phyloP scores from a whole-genome alignment of 306 rosid species.

The Vachellia pachyceras region DNA sequence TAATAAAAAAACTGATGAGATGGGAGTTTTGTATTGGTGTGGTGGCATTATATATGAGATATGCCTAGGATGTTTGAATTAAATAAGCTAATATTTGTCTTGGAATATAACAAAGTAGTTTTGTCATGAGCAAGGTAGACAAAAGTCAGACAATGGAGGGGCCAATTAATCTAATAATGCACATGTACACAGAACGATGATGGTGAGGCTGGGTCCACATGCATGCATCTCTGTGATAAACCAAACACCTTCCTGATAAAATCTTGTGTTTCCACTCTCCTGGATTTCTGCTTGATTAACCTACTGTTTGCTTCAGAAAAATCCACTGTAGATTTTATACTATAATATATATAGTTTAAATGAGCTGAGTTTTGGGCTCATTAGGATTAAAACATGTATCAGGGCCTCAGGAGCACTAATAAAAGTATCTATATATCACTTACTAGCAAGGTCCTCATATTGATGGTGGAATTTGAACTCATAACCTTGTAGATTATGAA shows the following conservation, averaged over 20 bases:
- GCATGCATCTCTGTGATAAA: not conserved
- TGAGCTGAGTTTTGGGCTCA: no score
- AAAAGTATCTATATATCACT: no score
- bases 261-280: not conserved
- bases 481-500: no score
- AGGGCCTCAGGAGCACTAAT: no score
- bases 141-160: not conserved
- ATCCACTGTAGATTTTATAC: no score
- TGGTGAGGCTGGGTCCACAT: not conserved
- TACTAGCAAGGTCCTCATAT: no score
- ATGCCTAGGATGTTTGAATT: not conserved
- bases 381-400: no score
- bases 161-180: not conserved
- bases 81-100: not conserved
- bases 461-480: no score
- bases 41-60: not conserved
- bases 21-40: no score
- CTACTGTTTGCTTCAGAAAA: not conserved
- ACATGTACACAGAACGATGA: not conserved
- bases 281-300: no score
- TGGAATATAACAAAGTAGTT: not conserved
- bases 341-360: no score
- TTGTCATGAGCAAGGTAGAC: slow-evolving; percentile 1
- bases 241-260: no score
- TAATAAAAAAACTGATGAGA: not conserved